Conservation (phyloP, 805 yeast genomes). For the Candida anglica region DNA sequence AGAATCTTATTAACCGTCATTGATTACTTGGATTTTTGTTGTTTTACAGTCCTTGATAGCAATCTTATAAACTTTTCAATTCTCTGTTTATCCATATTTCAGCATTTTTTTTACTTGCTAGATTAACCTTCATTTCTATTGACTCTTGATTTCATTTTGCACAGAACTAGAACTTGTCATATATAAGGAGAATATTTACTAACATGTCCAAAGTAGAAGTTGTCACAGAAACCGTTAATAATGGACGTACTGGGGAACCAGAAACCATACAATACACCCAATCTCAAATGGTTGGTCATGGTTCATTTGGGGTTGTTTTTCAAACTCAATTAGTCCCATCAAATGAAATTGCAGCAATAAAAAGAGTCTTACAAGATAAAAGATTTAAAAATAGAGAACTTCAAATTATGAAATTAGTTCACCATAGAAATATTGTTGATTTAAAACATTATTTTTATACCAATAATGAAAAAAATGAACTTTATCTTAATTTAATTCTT, state of each 20-base stretch:
- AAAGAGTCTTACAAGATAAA: slow-evolving; percentile 93
- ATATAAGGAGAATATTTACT: too few species aligned
- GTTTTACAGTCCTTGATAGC: too few species aligned
- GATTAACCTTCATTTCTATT: too few species aligned
- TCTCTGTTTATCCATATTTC: too few species aligned
- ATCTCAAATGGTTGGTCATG: slow-evolving; percentile 93
- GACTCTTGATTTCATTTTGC: too few species aligned
- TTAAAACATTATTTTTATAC: slow-evolving; percentile 84
- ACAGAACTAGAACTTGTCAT: too few species aligned
- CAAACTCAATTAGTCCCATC: slow-evolving; percentile 75
- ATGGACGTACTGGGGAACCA: slow-evolving; percentile 65
- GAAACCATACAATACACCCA: slow-evolving; percentile 70
- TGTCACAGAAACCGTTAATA: slow-evolving; percentile 62
- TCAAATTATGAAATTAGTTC: slow-evolving; percentile 88
- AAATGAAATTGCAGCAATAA: slow-evolving; percentile 83
- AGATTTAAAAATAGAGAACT: slow-evolving; percentile 92
- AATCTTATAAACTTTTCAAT: too few species aligned
- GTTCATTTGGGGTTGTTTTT: slow-evolving; percentile 98
- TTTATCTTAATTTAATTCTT: slow-evolving; percentile 82
- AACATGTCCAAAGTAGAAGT: slow-evolving; percentile 44
- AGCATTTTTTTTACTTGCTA: too few species aligned
- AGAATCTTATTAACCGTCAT: too few species aligned
- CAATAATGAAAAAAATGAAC: slow-evolving; percentile 65
- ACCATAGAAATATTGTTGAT: slow-evolving; percentile 84
- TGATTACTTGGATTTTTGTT: too few species aligned